Base-by-base conservation (phyloP, 1,284 basidiomycete species). In the Porogramme epimiltina region DNA sequence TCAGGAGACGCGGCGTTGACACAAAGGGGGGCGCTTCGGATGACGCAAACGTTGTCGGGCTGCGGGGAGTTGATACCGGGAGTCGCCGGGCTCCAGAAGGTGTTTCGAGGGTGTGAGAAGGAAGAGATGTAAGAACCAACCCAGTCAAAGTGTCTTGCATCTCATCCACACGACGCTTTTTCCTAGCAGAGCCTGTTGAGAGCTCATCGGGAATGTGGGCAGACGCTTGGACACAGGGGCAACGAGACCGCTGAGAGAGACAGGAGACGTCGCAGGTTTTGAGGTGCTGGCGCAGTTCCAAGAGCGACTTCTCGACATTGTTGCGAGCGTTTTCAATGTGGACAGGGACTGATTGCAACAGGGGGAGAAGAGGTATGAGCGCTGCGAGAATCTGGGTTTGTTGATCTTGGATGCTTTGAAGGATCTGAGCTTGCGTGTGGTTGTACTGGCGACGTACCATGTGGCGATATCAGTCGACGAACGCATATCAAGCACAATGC, bases 401-500 rank as follows among this genome's bases (percentile, higher is more conserved):
- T 54, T 84, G 82, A 16, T 82, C 77, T 60, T 82, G 79, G 13
- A 85, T 60, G 1, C 73, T 73, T 55, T 82, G 82, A 38, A 87
- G 69, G 10, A 73, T 71, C 60, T 81, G 79, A 3, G 70, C 69
- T 52, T 85, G 81, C 9, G 73, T 67, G 37, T 69, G 68, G 33
- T 62, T 61, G 41, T 66, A 53, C 70, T 71, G 37, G 6, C 28
- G 28, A 31, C 28, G 28, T 13, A 31, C n/a, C n/a, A n/a, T n/a
- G n/a, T n/a, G n/a, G n/a, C n/a, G n/a, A n/a, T 31, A 31, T 31
- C 8, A 37, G 34, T 37, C 13, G 28, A 13, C 28, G 6, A 31
- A 31, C 28, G 13, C 8, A 18, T 37, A 6, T 9, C 8, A 16
- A 37, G 34, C 5, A 37, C 9, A 16, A 23, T 16, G 64, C 65